Evolutionary conservation across 2,329 filamentous ascomycete species (phyloP), one percentile per base, ranked within the genome.

Genomic region (Diaporthe citrichinensis): DNA sequence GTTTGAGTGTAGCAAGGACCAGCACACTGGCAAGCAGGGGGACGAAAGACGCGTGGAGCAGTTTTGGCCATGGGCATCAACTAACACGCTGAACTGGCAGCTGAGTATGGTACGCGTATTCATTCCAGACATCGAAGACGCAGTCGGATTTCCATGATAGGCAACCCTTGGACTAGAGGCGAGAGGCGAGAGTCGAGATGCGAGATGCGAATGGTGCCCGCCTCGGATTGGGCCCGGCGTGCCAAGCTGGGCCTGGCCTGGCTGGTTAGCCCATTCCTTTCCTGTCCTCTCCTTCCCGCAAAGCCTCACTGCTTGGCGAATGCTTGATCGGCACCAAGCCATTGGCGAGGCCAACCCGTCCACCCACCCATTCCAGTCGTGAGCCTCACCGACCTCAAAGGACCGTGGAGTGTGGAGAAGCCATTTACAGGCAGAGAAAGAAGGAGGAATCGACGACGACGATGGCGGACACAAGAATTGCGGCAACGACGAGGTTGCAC

Each of bases 261-360:
- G 34, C 31, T 20, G 61, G 61, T 23, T 14, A 28, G 59, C 39
- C 39, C 59, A 28, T 62, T 62, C 44, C 34, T 53, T 51, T 53
- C 44, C 46, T 53, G 59, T 53, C 10, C 44, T 25, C 23, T 46
- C 62, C 17, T 20, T 67, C 62, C 62, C 65, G 31, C 62, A 53
- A 65, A 68, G 46, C 65, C 46, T 53, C 65, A 39, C 46, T 53
- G 46, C 65, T 68, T 68, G 65, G 65, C 65, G 46, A 68, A 68
- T 44, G 65, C 65, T 68, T 68, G 62, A 53, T 53, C 65, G 4
- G 65, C 65, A 53, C 46, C 59, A 31, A 68, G 46, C 46, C 65
- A 67, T 67, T 67, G 44, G 61, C 61, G 44, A 67, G 25, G 61
- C 44, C 25, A 34, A 36, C 44, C 61, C 46, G 31, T 68, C n/a